Base-by-base conservation (phyloP, 345 rosid genomes). In the Theobroma cacao region DNA sequence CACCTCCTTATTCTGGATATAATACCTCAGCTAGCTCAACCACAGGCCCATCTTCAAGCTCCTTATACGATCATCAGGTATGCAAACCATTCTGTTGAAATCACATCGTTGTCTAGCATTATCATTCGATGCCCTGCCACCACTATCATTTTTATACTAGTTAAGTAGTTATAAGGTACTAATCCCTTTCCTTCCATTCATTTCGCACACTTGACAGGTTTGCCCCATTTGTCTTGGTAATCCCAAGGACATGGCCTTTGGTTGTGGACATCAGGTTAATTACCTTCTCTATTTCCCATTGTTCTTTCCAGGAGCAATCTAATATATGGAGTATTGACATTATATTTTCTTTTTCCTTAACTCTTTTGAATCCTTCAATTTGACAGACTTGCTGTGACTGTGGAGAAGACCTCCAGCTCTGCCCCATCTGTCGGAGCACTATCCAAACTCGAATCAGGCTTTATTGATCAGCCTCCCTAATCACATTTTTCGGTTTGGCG, bases 241-340 rank as follows among this genome's bases (percentile, higher is more conserved):
- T 83, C 77, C 79, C 55, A 91, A 90, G 77, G 83, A 89, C 84
- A 87, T 91, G 97, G 93, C 97, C 77, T 92, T 94, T 61, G 92
- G 91, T 58, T 92, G 98, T 53, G 96, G 98, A 18, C 98, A 94
- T 81, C 97, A 89, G 93, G 96, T 89, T 79, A 64, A 52, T 52
- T 38, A 59, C 48, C 67, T 58, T n/a, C 76, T 65, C 15, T 41
- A 48, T 52, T 52, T 41, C 26, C 45, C 68, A 14, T 38, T 12
- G 24, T 40, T 75, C 43, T 69, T 76, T 74, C 22, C 38, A 71
- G 41, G 26, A 30, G 48, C 34, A 26, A 30, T 12, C 30, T 17
- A 26, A 17, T 63, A 13, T 61, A 17, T 7, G 2, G 52, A 67
- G 28, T 33, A 71, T 43, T 65, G 48, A 79, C 36, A 67, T 80